These are phyloP conservation scores for Hypoxylon trugodes DNA, from an alignment of 495 filamentous ascomycete genomes.

Conservation along the genomic window DNA sequence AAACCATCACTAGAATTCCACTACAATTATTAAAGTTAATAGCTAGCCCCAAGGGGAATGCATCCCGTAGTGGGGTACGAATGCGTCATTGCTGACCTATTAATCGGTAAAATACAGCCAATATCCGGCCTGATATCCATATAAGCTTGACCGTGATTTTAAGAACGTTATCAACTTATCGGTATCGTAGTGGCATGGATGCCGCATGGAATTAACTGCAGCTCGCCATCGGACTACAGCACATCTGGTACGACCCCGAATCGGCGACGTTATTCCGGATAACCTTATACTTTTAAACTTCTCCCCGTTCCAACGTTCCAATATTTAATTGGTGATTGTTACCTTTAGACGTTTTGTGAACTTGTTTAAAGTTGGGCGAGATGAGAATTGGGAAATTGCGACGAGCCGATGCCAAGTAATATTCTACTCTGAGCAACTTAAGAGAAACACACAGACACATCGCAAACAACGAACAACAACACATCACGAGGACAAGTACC, in stretches of 20 bases:
- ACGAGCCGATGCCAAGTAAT: too few relatives aligned
- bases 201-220: background rate
- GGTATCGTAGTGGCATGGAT: slow-evolving; percentile 4
- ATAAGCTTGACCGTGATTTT: background rate
- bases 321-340: too few relatives aligned
- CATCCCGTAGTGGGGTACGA: slow-evolving; percentile 10
- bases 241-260: too few relatives aligned
- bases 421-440: too few relatives aligned
- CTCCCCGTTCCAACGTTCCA: background rate
- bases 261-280: background rate
- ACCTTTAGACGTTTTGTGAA: too few relatives aligned
- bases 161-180: slow-evolving; percentile 15
- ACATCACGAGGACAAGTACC: background rate
- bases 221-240: slow-evolving; percentile 9
- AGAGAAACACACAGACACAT: too few relatives aligned
- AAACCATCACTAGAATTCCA: slow-evolving; percentile 7
- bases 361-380: too few relatives aligned
- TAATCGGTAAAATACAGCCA: background rate
- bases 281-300: background rate
- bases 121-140: background rate
- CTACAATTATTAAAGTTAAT: too few relatives aligned
- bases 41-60: slow-evolving; percentile 21
- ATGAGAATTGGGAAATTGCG: too few relatives aligned
- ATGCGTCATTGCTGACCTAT: slow-evolving; percentile 28
- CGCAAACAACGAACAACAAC: too few relatives aligned